Conservation (phyloP, 768 basidiomycete genomes). For the Tricholoma matsutake region DNA sequence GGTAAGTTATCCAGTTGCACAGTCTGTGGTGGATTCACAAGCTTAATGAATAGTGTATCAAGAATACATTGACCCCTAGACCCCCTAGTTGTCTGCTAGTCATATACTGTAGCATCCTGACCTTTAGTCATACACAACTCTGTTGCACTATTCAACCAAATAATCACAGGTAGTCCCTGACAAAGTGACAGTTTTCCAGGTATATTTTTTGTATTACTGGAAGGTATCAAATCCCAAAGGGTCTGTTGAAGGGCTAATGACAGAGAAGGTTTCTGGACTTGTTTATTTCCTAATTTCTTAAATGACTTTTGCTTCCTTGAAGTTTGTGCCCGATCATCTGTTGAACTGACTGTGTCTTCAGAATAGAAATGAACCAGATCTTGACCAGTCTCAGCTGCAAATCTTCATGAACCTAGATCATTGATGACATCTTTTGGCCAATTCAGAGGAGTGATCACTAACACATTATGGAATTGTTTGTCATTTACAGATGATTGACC, state of each 20-base stretch:
- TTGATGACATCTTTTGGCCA: conserved; percentile 26
- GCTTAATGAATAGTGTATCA: conserved; percentile 27
- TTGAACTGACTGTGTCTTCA: conserved; percentile 15
- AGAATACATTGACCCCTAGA: conserved; percentile 13
- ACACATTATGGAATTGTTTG: conserved; percentile 20
- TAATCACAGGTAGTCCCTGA: background rate
- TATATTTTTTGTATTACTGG: background rate
- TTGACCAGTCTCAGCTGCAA: conserved; percentile 21
- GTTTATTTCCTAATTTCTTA: conserved; percentile 19
- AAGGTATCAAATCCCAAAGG: conserved; percentile 23
- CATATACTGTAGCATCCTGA: conserved; percentile 11
- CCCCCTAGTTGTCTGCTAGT: conserved; percentile 7
- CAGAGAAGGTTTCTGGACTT: conserved; percentile 12
- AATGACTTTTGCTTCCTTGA: conserved; percentile 26
- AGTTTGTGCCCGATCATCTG: conserved; percentile 10
- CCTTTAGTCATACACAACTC: conserved; percentile 2
- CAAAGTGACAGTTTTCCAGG: conserved; percentile 3
- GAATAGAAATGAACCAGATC: conserved; percentile 21
- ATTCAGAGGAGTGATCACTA: conserved; percentile 28
- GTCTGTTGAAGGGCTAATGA: background rate
- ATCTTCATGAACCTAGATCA: conserved; percentile 15
- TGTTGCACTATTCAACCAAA: conserved; percentile 1
- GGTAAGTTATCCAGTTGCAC: conserved; percentile 23
- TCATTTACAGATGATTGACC: conserved; percentile 9
- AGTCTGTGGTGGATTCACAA: conserved; percentile 19